These are phyloP conservation scores for Pseudocercospora eumusae DNA, from an alignment of 2,329 filamentous ascomycete genomes.

Conservation along the genomic window DNA sequence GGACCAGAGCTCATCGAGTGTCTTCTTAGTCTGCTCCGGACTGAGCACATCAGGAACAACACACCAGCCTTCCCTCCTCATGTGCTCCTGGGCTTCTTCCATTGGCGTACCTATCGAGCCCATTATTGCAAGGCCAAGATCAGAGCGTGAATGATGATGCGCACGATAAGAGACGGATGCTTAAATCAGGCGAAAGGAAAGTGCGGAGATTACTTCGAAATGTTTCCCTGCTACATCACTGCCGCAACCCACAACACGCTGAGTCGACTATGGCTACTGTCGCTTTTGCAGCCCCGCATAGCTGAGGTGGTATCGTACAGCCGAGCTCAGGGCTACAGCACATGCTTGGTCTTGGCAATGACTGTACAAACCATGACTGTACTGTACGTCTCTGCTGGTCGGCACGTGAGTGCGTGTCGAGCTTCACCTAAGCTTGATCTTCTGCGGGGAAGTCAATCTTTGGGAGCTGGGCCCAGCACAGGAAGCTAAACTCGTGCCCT, in stretches of 20 bases:
- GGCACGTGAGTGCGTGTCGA: neutral
- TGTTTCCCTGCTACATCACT: neutral
- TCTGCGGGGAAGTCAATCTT: neutral
- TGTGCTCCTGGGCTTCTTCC: slow-evolving; percentile 8
- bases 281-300: neutral
- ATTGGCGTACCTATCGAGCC: neutral
- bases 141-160: neutral
- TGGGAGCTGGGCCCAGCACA: neutral
- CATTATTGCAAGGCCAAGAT: neutral
- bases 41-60: slow-evolving; percentile 20
- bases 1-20: slow-evolving; percentile 16
- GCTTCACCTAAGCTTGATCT: neutral
- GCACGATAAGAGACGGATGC: neutral
- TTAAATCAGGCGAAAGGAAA: neutral
- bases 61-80: slow-evolving; percentile 17
- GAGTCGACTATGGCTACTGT: neutral
- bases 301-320: neutral
- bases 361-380: neutral
- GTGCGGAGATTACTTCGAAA: neutral
- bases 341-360: neutral
- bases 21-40: slow-evolving; percentile 11
- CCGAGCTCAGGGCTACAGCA: neutral
- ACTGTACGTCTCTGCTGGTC: neutral
- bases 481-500: neutral
- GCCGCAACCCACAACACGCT: neutral